phyloP scores from a whole-genome alignment of 2,329 filamentous ascomycete species.

The Pseudonectria foliicola region DNA sequence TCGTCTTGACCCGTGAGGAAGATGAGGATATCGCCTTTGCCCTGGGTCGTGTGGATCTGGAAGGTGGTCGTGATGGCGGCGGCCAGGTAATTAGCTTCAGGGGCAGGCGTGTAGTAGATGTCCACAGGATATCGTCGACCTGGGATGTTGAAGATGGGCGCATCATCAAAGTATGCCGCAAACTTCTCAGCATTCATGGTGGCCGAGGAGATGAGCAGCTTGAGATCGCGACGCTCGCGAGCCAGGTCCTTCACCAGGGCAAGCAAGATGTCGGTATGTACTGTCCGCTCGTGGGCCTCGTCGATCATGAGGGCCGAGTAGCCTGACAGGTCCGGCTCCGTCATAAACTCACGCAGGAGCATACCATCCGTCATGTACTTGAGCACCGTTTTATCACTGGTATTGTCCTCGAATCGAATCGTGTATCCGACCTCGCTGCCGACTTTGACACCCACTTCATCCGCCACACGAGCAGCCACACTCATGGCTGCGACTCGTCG shows the following conservation, averaged over 20 bases:
- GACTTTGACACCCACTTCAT: conserved; percentile 84
- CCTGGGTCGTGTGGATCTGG: conserved; percentile 86
- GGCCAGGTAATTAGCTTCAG: conserved; percentile 88
- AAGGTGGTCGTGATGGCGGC: conserved; percentile 91
- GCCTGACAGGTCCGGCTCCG: conserved; percentile 72
- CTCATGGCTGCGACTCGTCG: conserved; percentile 95
- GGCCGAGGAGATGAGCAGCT: conserved; percentile 85
- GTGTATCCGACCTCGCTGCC: conserved; percentile 91
- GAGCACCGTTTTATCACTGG: conserved; percentile 81
- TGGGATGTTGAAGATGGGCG: conserved; percentile 90
- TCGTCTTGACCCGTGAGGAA: conserved; percentile 96
- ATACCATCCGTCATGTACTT: conserved; percentile 99
- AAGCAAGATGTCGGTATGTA: conserved; percentile 84
- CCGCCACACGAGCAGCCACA: conserved; percentile 89
- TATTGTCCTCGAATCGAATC: conserved; percentile 91
- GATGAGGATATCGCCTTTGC: conserved; percentile 81
- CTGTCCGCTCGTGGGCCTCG: conserved; percentile 90
- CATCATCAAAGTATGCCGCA: conserved; percentile 82
- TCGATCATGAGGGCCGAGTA: conserved; percentile 95
- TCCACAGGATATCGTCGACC: conserved; percentile 85
- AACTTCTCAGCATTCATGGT: conserved; percentile 95
- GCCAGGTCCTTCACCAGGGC: conserved; percentile 85
- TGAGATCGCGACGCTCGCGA: conserved; percentile 74
- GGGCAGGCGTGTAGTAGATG: conserved; percentile 82
- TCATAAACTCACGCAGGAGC: conserved; percentile 82